Percentiles rank a stretch among this genome's conserved stretches.
Evolutionary conservation across 1,284 basidiomycete species (phyloP).

Genomic region (Ustilago trichophora): DNA sequence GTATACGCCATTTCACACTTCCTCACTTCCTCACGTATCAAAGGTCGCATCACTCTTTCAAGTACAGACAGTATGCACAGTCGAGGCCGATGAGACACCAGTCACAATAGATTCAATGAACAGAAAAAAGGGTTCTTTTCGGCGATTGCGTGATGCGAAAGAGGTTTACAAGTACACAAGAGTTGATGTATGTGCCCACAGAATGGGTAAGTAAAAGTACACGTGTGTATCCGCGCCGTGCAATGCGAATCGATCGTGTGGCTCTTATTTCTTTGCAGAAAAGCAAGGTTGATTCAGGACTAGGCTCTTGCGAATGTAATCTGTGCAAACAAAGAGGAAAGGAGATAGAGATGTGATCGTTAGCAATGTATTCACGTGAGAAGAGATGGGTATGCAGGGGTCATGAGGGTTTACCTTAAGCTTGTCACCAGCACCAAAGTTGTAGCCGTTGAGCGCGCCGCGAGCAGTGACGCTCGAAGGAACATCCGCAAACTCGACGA

Average conservation of each 20-base stretch:
- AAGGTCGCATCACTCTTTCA: too few relatives aligned
- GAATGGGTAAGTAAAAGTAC: slow-evolving; percentile 29
- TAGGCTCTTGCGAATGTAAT: slow-evolving; percentile 51
- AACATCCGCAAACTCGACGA: slow-evolving; percentile 62
- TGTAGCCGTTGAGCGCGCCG: slow-evolving; percentile 62
- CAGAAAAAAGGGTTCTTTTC: too few relatives aligned
- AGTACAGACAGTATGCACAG: too few relatives aligned
- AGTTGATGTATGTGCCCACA: too few relatives aligned
- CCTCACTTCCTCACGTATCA: too few relatives aligned
- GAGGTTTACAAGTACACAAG: slow-evolving; percentile 21
- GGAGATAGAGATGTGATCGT: background rate
- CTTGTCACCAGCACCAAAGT: slow-evolving; percentile 57
- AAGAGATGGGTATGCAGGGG: too few relatives aligned
- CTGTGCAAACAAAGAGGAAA: slow-evolving; percentile 11
- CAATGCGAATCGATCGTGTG: slow-evolving; percentile 44
- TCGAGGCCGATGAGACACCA: too few relatives aligned
- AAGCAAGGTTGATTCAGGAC: too few relatives aligned
- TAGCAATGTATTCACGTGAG: slow-evolving; percentile 1
- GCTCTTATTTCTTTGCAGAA: too few relatives aligned
- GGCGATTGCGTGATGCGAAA: too few relatives aligned
- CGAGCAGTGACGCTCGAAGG: slow-evolving; percentile 53
- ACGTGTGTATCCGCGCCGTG: slow-evolving; percentile 35
- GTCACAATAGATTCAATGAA: too few relatives aligned
- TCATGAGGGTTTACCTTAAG: slow-evolving; percentile 44
- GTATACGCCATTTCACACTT: too few relatives aligned